These are phyloP conservation scores for Nakaseomyces delphensis DNA, from an alignment of 1,139 yeast genomes.

Conservation along the genomic window DNA sequence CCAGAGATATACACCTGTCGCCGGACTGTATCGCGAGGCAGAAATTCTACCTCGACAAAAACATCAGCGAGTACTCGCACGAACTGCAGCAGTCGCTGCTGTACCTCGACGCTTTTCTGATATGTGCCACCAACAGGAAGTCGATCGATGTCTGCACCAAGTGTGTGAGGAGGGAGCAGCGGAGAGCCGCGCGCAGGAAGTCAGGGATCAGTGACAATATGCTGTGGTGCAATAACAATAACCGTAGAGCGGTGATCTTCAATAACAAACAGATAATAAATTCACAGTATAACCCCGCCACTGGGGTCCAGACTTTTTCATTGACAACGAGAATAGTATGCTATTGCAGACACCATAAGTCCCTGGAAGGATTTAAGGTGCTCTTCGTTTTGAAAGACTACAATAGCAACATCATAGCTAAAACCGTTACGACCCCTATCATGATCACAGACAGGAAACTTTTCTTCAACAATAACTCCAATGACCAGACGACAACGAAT, in stretches of 20 bases:
- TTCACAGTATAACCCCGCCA: constrained; percentile 49
- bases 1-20: constrained; percentile 59
- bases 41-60: constrained; percentile 55
- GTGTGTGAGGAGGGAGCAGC: constrained; percentile 85
- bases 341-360: constrained; percentile 91
- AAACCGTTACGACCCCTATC: constrained; percentile 61
- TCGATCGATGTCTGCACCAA: constrained; percentile 76
- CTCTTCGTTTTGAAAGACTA: constrained; percentile 61
- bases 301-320: constrained; percentile 43
- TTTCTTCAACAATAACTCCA: constrained; percentile 30
- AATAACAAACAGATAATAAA: constrained; percentile 83
- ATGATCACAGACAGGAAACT: constrained; percentile 87
- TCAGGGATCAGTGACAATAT: constrained; percentile 59
- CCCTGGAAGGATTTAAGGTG: constrained; percentile 66
- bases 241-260: constrained; percentile 77
- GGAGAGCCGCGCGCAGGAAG: constrained; percentile 84
- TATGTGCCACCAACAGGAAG: constrained; percentile 38
- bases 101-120: constrained; percentile 57
- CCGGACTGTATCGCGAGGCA: constrained; percentile 81
- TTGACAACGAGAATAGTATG: constrained; percentile 84
- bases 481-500: background rate
- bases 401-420: constrained; percentile 57
- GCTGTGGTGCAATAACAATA: constrained; percentile 67
- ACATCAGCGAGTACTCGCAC: constrained; percentile 36
- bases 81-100: constrained; percentile 47